phyloP scores from a whole-genome alignment of 352 stramenopile genomes.

The Phytopythium oedochilum region DNA sequence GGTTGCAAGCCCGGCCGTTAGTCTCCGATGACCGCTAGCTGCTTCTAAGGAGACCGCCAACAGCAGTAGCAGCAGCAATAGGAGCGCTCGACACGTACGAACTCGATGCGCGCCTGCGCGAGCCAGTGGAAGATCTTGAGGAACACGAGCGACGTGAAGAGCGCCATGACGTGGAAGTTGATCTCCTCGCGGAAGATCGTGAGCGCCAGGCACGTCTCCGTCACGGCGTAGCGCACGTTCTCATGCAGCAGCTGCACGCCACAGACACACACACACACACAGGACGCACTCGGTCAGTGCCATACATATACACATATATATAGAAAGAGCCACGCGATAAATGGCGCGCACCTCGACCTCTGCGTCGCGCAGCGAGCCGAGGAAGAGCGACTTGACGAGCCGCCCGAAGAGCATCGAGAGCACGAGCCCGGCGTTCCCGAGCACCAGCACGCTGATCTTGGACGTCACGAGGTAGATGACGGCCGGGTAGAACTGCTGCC shows the following conservation, averaged over 20 bases:
- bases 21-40: too few relatives aligned
- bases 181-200: conserved; percentile 98
- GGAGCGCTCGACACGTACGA: conserved; percentile 37
- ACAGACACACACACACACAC: too few relatives aligned
- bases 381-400: conserved; percentile 86
- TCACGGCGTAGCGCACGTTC: conserved; percentile 97
- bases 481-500: conserved; percentile 97
- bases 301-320: conserved; percentile 5
- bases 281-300: too few relatives aligned
- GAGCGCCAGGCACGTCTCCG: conserved; percentile 98
- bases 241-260: conserved; percentile 89
- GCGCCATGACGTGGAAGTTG: conserved; percentile 90
- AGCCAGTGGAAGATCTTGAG: conserved; percentile 94
- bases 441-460: conserved; percentile 94
- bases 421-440: conserved; percentile 94
- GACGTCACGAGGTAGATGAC: conserved; percentile 96
- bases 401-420: conserved; percentile 78
- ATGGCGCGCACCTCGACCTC: conserved; percentile 81
- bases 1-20: too few relatives aligned
- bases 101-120: conserved; percentile 86
- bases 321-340: too few relatives aligned
- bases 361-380: conserved; percentile 71
- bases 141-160: conserved; percentile 96
- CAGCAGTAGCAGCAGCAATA: conserved; percentile 4
- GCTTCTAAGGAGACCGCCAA: conserved; percentile 2